Conservation (phyloP, 768 basidiomycete species). For the Phylloporus sp. region DNA sequence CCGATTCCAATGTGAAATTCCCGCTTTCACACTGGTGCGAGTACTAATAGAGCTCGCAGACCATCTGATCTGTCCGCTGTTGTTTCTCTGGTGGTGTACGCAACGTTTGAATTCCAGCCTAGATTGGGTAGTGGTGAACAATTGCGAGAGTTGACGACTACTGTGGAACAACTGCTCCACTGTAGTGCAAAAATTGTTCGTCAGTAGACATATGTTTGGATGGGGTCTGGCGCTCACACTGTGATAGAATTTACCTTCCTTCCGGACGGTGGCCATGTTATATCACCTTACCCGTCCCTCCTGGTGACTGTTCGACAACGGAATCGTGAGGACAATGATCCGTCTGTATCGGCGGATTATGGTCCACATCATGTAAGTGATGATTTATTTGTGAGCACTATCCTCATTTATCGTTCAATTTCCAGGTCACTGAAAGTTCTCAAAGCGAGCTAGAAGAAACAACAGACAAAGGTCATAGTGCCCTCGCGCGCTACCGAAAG, state of each 20-base stretch:
- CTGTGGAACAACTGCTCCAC: neutral
- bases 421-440: neutral
- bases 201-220: neutral
- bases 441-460: neutral
- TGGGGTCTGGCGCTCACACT: neutral
- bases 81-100: neutral
- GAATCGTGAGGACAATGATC: neutral
- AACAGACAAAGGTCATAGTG: neutral
- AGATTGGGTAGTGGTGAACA: neutral
- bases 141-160: neutral
- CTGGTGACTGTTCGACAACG: neutral
- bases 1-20: neutral
- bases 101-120: neutral
- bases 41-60: neutral
- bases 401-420: no score
- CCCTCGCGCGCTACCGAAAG: neutral
- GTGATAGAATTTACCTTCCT: neutral
- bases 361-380: neutral
- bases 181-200: neutral
- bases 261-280: neutral
- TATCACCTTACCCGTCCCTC: neutral
- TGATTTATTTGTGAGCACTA: neutral
- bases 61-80: neutral
- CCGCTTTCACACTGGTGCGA: neutral
- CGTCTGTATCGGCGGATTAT: neutral